These are phyloP conservation scores for Henningerozyma blattae DNA, from an alignment of 805 yeast species.

Conservation along the genomic window DNA sequence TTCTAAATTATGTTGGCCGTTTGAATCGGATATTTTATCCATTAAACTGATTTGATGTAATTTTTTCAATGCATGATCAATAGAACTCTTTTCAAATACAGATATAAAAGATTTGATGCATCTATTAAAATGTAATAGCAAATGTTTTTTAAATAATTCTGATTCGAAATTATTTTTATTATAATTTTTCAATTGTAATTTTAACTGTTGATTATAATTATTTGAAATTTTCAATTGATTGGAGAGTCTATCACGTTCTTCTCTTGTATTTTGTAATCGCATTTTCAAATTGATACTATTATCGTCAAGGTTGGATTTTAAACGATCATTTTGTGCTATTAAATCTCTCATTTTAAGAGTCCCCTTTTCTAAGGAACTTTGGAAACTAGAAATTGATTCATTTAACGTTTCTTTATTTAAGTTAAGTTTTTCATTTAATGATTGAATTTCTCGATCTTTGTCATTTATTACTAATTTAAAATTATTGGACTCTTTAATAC, in stretches of 20 bases:
- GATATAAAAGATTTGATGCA: constrained; percentile 39
- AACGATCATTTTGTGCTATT: too few species aligned
- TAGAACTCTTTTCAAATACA: constrained; percentile 45
- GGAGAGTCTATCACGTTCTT: constrained; percentile 17
- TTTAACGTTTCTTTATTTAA: too few species aligned
- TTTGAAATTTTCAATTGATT: constrained; percentile 16
- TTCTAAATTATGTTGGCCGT: constrained; percentile 24
- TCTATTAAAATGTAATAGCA: constrained; percentile 36
- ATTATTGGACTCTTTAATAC: too few species aligned
- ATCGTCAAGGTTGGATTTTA: too few species aligned
- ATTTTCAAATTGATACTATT: too few species aligned
- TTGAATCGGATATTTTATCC: constrained; percentile 12
- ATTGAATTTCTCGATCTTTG: too few species aligned
- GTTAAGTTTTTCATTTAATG: too few species aligned
- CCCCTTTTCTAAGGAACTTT: too few species aligned
- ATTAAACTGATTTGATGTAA: constrained; percentile 22
- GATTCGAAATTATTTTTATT: constrained; percentile 15
- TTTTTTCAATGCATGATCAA: constrained; percentile 45
- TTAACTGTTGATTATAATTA: constrained; percentile 9
- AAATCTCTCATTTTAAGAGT: too few species aligned
- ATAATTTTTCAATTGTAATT: constrained; percentile 6
- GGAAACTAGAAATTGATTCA: too few species aligned
- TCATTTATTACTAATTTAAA: too few species aligned
- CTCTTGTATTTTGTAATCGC: constrained; percentile 14
- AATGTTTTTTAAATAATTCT: constrained; percentile 32